Base-by-base conservation (phyloP, 768 basidiomycete species). In the Pholiota conissans region DNA sequence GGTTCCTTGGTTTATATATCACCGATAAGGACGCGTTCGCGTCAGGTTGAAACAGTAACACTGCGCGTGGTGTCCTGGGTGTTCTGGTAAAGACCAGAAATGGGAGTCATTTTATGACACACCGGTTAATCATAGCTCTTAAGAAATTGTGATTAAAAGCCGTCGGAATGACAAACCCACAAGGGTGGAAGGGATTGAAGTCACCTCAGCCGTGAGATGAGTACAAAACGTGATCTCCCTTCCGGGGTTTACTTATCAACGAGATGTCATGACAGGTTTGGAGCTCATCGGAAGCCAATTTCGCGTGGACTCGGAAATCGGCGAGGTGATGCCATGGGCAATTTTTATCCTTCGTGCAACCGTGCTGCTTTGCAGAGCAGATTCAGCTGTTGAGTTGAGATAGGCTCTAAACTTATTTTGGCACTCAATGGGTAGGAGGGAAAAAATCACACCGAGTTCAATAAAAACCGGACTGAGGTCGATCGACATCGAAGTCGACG, bases 41-140 rank as follows among this genome's bases (percentile, higher is more conserved):
- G 37, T 28, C 40, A 46, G 20, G 11, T 50, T 45, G 42, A 45
- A 45, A 45, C 42, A 45, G 30, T 22, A 34, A 20, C 34, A 50
- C 42, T 45, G 53, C 24, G 40, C 29, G 39, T 45, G 34, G 47
- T 56, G 48, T 34, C 28, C 32, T 55, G 55, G 26, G 32, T 49
- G 47, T 64, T 64, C 63, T 53, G 49, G 63, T 56, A 64, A 55
- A 35, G 45, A 49, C 63, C 55, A 59, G 58, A 64, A 61, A 34
- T 22, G 47, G 47, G 50, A 54, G 54, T 56, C 59, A 56, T 50
- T 57, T 52, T 55, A 30, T 34, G 46, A 50, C 58, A 56, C 52
- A 6, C 10, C 52, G 52, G 37, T 52, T 40, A 52, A 40, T 27
- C 39, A 42, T 52, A 52, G 52, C 16, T 40, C 52, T 13, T 52